Evolutionary conservation across 805 yeast species (phyloP).

Genomic region (Spathaspora passalidarum): DNA sequence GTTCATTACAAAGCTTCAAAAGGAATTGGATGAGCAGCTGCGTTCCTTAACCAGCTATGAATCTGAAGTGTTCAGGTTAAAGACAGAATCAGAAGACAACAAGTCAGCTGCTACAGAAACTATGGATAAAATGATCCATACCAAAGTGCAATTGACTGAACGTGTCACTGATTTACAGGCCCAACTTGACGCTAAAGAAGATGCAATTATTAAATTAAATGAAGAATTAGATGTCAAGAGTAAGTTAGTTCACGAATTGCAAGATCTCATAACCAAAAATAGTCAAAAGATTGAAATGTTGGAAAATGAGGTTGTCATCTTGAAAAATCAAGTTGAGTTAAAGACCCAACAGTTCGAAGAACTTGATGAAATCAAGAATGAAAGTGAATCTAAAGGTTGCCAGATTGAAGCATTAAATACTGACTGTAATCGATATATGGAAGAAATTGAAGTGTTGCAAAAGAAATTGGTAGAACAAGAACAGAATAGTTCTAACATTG

Average conservation of each 20-base stretch:
- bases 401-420: slow-evolving; percentile 3
- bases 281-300: neutral
- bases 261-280: neutral
- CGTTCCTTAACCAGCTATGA: too few species aligned
- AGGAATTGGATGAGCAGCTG: neutral
- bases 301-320: neutral
- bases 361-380: slow-evolving; percentile 2
- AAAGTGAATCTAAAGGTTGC: neutral
- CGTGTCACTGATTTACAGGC: slow-evolving; percentile 3
- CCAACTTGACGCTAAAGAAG: neutral
- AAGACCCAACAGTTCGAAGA: slow-evolving; percentile 1
- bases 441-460: slow-evolving; percentile 4
- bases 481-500: neutral
- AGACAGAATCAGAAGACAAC: neutral
- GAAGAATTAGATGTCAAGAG: neutral
- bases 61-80: neutral
- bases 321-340: neutral
- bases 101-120: neutral
- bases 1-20: neutral
- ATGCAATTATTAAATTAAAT: neutral
- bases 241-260: neutral
- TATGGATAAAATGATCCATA: neutral
- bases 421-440: neutral
- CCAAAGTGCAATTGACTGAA: neutral
- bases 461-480: neutral